A percentile compares a stretch with the other conserved stretches of the same genome.
These are phyloP conservation scores for Parathielavia appendiculata DNA, from an alignment of 495 filamentous ascomycete genomes.

Conservation along the genomic window DNA sequence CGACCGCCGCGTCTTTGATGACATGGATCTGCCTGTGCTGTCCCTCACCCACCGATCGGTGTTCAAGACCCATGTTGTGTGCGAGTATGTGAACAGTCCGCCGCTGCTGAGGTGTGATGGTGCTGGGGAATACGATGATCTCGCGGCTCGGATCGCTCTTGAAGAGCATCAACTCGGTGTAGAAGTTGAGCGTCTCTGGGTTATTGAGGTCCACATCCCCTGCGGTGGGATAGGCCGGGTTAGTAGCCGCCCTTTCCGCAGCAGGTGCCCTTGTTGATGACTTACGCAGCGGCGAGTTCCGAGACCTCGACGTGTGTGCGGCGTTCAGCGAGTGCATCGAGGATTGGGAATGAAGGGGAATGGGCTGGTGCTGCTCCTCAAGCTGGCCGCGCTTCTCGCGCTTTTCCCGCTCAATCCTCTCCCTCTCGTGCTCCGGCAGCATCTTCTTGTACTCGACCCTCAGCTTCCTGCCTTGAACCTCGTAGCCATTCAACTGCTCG, in stretches of 20 bases:
- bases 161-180: conserved; percentile 83
- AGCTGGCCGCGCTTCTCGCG: conserved; percentile 92
- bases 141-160: conserved; percentile 73
- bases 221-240: conserved; percentile 18
- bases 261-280: conserved; percentile 14
- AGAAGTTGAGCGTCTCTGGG: conserved; percentile 77
- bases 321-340: conserved; percentile 78
- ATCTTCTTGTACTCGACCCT: conserved; percentile 99
- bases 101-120: conserved; percentile 74
- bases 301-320: conserved; percentile 29
- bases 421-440: conserved; percentile 88
- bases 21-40: conserved; percentile 85
- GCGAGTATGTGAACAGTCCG: conserved; percentile 89
- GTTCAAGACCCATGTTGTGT: conserved; percentile 88
- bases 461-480: conserved; percentile 88
- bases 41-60: conserved; percentile 79
- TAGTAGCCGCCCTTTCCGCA: conserved; percentile 29
- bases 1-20: conserved; percentile 55
- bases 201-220: conserved; percentile 88
- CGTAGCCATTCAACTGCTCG: conserved; percentile 85
- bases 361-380: conserved; percentile 83
- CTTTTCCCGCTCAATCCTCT: conserved; percentile 96
- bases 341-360: conserved; percentile 70
- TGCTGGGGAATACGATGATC: conserved; percentile 73
- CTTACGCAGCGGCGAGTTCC: conserved; percentile 39